These are phyloP conservation scores for Ormosia semicastrata DNA, from an alignment of 306 rosid species.

Conservation along the genomic window DNA sequence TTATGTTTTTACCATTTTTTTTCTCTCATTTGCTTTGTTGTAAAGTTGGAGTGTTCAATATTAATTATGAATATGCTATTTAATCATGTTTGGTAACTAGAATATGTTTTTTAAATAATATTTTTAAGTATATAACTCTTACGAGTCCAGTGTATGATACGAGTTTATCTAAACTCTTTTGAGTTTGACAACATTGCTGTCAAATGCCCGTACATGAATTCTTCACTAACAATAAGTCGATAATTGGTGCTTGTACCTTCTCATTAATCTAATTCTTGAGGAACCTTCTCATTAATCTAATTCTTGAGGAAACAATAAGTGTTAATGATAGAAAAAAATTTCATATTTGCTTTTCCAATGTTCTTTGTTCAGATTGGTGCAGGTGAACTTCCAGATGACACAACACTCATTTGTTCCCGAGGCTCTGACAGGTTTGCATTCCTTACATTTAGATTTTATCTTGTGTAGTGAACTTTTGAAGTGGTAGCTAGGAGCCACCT, in stretches of 20 bases:
- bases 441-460: conserved; percentile 12
- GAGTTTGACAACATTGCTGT: too few species aligned
- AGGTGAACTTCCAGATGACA: conserved; percentile 94
- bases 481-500: conserved; percentile 24
- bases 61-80: too few species aligned
- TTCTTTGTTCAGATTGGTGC: conserved; percentile 82
- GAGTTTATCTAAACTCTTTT: too few species aligned
- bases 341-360: conserved; percentile 22
- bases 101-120: too few species aligned
- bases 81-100: too few species aligned
- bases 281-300: neutral
- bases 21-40: too few species aligned
- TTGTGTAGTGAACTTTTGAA: conserved; percentile 15
- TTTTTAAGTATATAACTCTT: too few species aligned
- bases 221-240: neutral
- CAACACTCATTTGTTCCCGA: conserved; percentile 74
- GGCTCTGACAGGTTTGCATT: conserved; percentile 84
- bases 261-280: neutral
- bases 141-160: too few species aligned
- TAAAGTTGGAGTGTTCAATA: too few species aligned
- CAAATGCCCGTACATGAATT: neutral
- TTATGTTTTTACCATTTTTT: too few species aligned
- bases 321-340: neutral
- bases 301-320: conserved; percentile 2
- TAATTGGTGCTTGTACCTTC: neutral